Base-by-base conservation (phyloP, 768 basidiomycete genomes). In the Hypholoma fasciculare region DNA sequence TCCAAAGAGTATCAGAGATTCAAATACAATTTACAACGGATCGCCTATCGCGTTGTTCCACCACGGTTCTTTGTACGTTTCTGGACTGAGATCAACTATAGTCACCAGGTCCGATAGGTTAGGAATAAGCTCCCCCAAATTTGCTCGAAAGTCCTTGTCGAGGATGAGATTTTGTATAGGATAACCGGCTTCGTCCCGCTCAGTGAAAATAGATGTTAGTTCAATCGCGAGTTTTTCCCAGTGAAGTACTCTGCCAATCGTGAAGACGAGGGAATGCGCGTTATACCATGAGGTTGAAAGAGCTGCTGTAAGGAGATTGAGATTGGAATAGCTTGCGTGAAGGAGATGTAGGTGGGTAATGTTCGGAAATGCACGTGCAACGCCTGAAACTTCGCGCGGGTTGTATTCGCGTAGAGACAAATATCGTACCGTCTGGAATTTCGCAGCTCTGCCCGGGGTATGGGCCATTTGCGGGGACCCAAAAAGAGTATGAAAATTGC, bases 371-470 rank as follows among this genome's bases (percentile, higher is more conserved):
- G 62, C 59, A 34, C 38, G 38, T 14, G 72, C 63, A 51, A 71
- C 69, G 14, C 52, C 57, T 26, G 54, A 49, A 9, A 63, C 58
- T 5, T 56, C 30, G 36, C 52, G 59, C 57, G 70, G 66, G 50
- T 67, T 65, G 52, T 71, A 65, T 19, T 26, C 61, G 59, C 65
- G 49, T 2, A 68, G 58, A 27, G 75, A 76, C 20, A 78, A 65
- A 60, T 76, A 76, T 52, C 67, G 62, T 30, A 78, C 67, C 2
- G 62, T 36, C 12, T 70, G 72, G 38, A 75, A 75, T 55, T 68
- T 69, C 30, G 60, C 61, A 16, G 17, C 43, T 12, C 58, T 55
- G 6, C 48, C 44, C 20, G 16, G 44, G n/a, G 47, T 23, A 38
- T 27, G 36, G 11, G 26, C 49, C 57, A 70, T 61, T 40, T 66